Percentiles rank a stretch among this genome's conserved stretches.
These are phyloP conservation scores for Mortierella sp. DNA, from an alignment of 371 early-diverging fungal species.

Conservation along the genomic window DNA sequence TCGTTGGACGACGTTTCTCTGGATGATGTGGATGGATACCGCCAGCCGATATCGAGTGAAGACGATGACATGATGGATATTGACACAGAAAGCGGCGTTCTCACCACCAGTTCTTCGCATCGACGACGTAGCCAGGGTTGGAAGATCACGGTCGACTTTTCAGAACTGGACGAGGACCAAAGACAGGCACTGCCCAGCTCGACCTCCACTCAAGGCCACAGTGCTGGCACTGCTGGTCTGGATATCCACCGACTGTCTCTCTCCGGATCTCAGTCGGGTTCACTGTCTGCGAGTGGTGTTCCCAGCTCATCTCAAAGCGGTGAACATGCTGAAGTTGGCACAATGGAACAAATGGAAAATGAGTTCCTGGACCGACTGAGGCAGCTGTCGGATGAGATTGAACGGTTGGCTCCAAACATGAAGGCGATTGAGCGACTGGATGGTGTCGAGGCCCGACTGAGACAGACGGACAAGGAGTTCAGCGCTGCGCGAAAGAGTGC, in stretches of 20 bases:
- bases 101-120: conserved; percentile 14
- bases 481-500: conserved; percentile 81
- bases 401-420: conserved; percentile 90
- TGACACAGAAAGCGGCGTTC: conserved; percentile 52
- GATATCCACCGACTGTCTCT: conserved; percentile 42
- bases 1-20: conserved; percentile 76
- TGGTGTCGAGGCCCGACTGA: conserved; percentile 82
- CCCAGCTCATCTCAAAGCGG: conserved; percentile 17
- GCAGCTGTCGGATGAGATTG: conserved; percentile 77
- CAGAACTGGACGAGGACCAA: conserved; percentile 62
- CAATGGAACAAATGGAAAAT: conserved; percentile 65
- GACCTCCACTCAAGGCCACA: background rate
- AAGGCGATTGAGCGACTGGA: conserved; percentile 89
- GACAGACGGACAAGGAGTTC: conserved; percentile 85
- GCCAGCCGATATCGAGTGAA: conserved; percentile 28
- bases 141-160: conserved; percentile 63
- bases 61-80: conserved; percentile 69
- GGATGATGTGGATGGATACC: conserved; percentile 65
- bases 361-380: conserved; percentile 79
- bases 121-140: conserved; percentile 47
- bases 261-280: conserved; percentile 20
- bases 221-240: conserved; percentile 11
- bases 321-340: conserved; percentile 54
- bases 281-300: conserved; percentile 9
- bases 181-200: conserved; percentile 35